Percentiles rank a stretch among this genome's conserved stretches.
These are phyloP conservation scores for Lepidium africanum DNA, from an alignment of 345 rosid genomes.

Conservation along the genomic window DNA sequence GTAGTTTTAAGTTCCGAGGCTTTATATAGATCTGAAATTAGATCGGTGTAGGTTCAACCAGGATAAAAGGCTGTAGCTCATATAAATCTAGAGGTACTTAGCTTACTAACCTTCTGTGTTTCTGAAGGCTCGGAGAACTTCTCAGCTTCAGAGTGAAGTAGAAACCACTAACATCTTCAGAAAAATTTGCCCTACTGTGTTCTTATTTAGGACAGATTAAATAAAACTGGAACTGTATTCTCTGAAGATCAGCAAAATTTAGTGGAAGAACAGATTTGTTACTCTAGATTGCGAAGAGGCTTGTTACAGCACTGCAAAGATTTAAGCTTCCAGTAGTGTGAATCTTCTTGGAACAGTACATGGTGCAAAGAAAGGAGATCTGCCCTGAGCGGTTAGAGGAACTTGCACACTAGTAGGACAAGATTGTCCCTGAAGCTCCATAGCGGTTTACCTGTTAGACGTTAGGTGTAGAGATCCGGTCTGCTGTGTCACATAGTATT, in stretches of 20 bases:
- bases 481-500: background rate
- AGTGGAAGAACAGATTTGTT: background rate
- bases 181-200: background rate
- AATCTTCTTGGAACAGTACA: background rate
- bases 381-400: background rate
- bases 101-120: slow-evolving; percentile 1
- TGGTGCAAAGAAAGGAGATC: background rate
- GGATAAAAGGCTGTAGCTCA: background rate
- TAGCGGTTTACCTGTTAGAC: background rate
- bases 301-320: background rate
- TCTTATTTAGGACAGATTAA: background rate
- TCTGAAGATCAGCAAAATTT: background rate
- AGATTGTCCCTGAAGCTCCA: background rate
- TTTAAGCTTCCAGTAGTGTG: background rate
- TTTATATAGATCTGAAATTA: background rate
- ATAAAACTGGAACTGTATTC: background rate
- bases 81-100: background rate
- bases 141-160: background rate
- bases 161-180: background rate
- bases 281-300: background rate
- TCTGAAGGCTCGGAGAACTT: background rate
- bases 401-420: background rate
- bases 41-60: background rate
- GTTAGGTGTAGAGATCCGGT: background rate
- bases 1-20: background rate